These are phyloP conservation scores for Coleophoma crateriformis DNA, from an alignment of 2,329 filamentous ascomycete genomes.

Conservation along the genomic window DNA sequence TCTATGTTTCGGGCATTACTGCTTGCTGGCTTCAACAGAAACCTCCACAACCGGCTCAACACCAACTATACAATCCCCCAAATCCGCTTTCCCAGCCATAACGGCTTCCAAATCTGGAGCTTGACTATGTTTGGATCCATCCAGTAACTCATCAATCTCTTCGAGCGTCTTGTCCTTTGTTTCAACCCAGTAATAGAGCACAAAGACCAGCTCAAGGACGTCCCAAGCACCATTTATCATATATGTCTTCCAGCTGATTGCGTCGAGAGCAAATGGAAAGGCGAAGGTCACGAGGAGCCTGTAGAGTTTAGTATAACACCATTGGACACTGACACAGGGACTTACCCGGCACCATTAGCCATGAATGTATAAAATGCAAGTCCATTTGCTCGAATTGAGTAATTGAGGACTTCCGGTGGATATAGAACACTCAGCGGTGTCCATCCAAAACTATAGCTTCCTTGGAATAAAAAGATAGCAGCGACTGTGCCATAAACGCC, in stretches of 20 bases:
- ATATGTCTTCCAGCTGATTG: slow-evolving; percentile 12
- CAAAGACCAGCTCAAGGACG: slow-evolving; percentile 34
- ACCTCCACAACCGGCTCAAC: not conserved
- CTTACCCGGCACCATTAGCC: slow-evolving; percentile 14
- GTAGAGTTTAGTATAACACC: not conserved
- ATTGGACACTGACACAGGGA: slow-evolving; percentile 22
- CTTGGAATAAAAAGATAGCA: slow-evolving; percentile 46
- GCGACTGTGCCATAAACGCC: slow-evolving; percentile 27
- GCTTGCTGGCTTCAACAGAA: not conserved
- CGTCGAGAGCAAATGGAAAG: slow-evolving; percentile 34
- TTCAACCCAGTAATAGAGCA: slow-evolving; percentile 34
- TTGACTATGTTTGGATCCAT: not conserved
- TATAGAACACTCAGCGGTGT: slow-evolving; percentile 43
- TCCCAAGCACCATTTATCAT: slow-evolving; percentile 13
- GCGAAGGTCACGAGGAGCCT: slow-evolving; percentile 30
- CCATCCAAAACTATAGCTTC: slow-evolving; percentile 43
- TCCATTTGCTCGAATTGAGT: slow-evolving; percentile 40
- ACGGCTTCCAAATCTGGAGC: not conserved
- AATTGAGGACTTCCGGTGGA: slow-evolving; percentile 39
- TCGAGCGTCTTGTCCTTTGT: slow-evolving; percentile 32
- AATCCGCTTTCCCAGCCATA: not conserved
- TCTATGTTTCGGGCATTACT: not conserved
- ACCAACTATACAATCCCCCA: not conserved
- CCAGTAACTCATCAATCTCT: slow-evolving; percentile 27
- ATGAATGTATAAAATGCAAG: slow-evolving; percentile 13